Conservation (phyloP, 495 filamentous ascomycete genomes). For the Daldinia childiae region DNA sequence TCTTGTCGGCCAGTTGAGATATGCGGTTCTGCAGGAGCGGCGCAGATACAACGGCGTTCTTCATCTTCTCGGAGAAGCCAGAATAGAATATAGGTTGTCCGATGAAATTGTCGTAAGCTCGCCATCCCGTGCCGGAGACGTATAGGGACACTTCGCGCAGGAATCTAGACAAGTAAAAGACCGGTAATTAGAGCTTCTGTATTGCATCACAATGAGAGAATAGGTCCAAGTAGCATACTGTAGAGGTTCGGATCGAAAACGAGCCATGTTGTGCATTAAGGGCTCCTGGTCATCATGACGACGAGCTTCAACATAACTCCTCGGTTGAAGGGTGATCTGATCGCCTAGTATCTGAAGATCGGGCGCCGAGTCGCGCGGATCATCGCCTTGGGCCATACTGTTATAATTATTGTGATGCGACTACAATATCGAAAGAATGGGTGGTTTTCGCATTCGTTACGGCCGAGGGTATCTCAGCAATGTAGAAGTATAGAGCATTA, state of each 20-base stretch:
- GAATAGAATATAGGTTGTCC: slow-evolving; percentile 94
- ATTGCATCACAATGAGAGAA: background rate
- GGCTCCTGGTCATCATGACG: slow-evolving; percentile 70
- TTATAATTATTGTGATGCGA: slow-evolving; percentile 15
- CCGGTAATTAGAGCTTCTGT: slow-evolving; percentile 44
- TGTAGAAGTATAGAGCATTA: slow-evolving; percentile 19
- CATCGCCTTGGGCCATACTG: slow-evolving; percentile 50
- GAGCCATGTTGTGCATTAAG: slow-evolving; percentile 81
- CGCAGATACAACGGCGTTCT: slow-evolving; percentile 74
- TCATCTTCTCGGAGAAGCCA: slow-evolving; percentile 93
- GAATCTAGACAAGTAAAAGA: slow-evolving; percentile 66
- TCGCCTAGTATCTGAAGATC: slow-evolving; percentile 85
- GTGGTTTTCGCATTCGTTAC: slow-evolving; percentile 16
- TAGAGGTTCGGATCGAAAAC: slow-evolving; percentile 70
- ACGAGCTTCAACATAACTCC: slow-evolving; percentile 69
- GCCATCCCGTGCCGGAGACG: slow-evolving; percentile 91
- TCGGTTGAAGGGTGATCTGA: slow-evolving; percentile 80
- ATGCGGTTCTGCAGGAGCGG: slow-evolving; percentile 78
- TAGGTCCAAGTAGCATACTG: slow-evolving; percentile 50
- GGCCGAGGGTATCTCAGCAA: slow-evolving; percentile 34
- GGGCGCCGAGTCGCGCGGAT: slow-evolving; percentile 68
- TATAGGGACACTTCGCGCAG: slow-evolving; percentile 91
- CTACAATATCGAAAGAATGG: slow-evolving; percentile 7
- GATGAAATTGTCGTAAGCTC: slow-evolving; percentile 87
- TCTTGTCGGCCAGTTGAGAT: slow-evolving; percentile 74